These are phyloP conservation scores for Scenedesmus sp. DNA, from an alignment of 163 green algal genomes.

Conservation along the genomic window DNA sequence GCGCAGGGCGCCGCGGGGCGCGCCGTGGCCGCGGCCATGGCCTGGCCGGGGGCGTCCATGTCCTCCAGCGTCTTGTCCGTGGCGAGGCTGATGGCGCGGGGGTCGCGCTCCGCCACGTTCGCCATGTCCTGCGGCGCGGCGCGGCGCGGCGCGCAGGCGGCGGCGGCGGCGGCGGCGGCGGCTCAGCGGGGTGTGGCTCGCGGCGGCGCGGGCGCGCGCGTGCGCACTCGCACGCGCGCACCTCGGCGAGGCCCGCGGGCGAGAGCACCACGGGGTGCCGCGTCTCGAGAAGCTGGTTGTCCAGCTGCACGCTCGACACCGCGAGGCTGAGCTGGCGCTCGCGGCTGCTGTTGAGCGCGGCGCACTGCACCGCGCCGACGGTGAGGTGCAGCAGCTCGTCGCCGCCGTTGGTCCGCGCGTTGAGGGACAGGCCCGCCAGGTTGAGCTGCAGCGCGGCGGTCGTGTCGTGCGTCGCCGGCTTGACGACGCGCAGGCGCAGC, in stretches of 20 bases:
- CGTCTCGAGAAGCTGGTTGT: constrained; percentile 92
- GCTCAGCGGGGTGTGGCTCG: background rate
- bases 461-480: constrained; percentile 49
- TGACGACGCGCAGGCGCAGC: constrained; percentile 73
- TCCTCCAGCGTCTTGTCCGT: constrained; percentile 48
- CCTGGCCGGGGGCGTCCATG: constrained; percentile 21
- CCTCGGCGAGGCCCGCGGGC: constrained; percentile 18
- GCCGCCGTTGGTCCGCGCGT: constrained; percentile 59
- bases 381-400: constrained; percentile 91
- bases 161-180: background rate
- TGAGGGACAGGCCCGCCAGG: constrained; percentile 56
- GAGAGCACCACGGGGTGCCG: constrained; percentile 85
- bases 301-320: constrained; percentile 81
- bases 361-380: constrained; percentile 54
- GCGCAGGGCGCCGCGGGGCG: background rate
- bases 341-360: constrained; percentile 50
- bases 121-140: too few relatives aligned
- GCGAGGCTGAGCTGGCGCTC: constrained; percentile 63
- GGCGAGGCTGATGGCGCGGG: background rate
- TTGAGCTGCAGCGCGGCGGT: constrained; percentile 24
- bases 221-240: too few relatives aligned
- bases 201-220: too few relatives aligned
- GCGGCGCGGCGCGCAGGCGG: background rate
- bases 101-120: too few relatives aligned
- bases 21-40: background rate